Conservation (phyloP, 768 basidiomycete species). For the Boletus edulis region DNA sequence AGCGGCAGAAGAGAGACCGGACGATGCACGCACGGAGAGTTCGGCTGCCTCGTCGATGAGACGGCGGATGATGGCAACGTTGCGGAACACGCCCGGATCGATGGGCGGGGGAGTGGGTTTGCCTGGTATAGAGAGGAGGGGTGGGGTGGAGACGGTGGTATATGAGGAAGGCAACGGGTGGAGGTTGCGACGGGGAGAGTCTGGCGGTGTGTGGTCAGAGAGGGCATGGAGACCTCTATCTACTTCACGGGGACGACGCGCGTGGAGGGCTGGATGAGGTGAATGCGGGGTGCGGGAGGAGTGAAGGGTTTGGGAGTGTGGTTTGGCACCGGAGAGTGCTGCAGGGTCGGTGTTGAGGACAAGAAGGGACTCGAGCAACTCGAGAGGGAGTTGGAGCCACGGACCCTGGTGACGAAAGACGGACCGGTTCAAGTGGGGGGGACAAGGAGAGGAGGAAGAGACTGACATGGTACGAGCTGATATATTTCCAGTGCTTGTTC, state of each 20-base stretch:
- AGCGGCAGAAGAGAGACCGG: slow-evolving; percentile 75
- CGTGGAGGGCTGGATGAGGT: not conserved
- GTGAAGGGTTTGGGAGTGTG: slow-evolving; percentile 37
- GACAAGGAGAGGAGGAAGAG: not conserved
- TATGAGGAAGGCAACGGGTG: slow-evolving; percentile 35
- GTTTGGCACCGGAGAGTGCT: slow-evolving; percentile 49
- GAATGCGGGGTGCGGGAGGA: slow-evolving; percentile 18
- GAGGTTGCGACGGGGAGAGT: slow-evolving; percentile 39
- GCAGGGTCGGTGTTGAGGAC: slow-evolving; percentile 75
- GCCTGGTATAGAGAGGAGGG: slow-evolving; percentile 56
- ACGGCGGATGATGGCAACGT: slow-evolving; percentile 68
- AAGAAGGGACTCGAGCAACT: slow-evolving; percentile 80
- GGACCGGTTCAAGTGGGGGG: not conserved
- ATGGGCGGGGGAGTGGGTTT: slow-evolving; percentile 82
- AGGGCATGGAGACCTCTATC: slow-evolving; percentile 44
- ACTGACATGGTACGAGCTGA: slow-evolving; percentile 87
- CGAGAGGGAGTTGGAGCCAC: slow-evolving; percentile 87
- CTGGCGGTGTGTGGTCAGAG: slow-evolving; percentile 41
- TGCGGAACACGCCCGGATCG: slow-evolving; percentile 84
- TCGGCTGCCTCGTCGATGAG: slow-evolving; percentile 91
- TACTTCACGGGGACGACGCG: slow-evolving; percentile 29
- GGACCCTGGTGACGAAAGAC: slow-evolving; percentile 56
- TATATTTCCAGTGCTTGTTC: slow-evolving; percentile 94
- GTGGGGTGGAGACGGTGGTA: slow-evolving; percentile 35
- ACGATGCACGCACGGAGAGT: slow-evolving; percentile 82